These are phyloP conservation scores for Russula griseocarnosa DNA, from an alignment of 768 basidiomycete genomes.

Conservation along the genomic window DNA sequence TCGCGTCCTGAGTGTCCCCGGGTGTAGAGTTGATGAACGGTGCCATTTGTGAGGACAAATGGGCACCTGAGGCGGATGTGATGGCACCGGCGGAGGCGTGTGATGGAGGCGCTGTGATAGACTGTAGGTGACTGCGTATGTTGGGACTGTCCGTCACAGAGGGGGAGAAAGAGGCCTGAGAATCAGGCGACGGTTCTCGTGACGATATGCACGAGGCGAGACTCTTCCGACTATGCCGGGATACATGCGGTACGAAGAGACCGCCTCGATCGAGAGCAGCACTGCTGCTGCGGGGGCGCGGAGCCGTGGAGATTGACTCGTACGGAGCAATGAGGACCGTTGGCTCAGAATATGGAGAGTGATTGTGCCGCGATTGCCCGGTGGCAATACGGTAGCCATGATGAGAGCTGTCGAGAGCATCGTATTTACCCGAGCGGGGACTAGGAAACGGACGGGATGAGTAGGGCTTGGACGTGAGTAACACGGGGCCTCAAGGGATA, in stretches of 20 bases:
- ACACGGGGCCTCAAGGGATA: not conserved
- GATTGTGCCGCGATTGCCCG: constrained; percentile 6
- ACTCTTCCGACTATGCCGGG: constrained; percentile 6
- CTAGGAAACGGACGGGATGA: not conserved
- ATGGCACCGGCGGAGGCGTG: not conserved
- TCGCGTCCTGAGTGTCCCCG: constrained; percentile 7
- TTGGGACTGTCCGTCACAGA: constrained; percentile 14
- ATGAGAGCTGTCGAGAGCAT: constrained; percentile 5
- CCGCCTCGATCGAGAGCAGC: constrained; percentile 15
- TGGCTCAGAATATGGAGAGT: constrained; percentile 21
- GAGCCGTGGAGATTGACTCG: constrained; percentile 6
- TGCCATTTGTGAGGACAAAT: not conserved
- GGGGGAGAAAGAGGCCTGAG: constrained; percentile 14
- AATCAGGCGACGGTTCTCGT: constrained; percentile 18
- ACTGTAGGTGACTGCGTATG: not conserved
- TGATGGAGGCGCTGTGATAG: constrained; percentile 12
- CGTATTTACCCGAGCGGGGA: constrained; percentile 1
- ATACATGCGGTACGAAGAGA: constrained; percentile 9
- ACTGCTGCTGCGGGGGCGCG: constrained; percentile 22
- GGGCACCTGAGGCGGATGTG: not conserved
- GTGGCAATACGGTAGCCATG: not conserved
- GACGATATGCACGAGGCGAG: constrained; percentile 13
- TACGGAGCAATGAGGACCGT: not conserved
- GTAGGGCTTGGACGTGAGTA: not conserved
- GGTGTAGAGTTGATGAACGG: constrained; percentile 19